Evolutionary conservation across 306 rosid genomes (phyloP).

Genomic region (Fagus crenata): DNA sequence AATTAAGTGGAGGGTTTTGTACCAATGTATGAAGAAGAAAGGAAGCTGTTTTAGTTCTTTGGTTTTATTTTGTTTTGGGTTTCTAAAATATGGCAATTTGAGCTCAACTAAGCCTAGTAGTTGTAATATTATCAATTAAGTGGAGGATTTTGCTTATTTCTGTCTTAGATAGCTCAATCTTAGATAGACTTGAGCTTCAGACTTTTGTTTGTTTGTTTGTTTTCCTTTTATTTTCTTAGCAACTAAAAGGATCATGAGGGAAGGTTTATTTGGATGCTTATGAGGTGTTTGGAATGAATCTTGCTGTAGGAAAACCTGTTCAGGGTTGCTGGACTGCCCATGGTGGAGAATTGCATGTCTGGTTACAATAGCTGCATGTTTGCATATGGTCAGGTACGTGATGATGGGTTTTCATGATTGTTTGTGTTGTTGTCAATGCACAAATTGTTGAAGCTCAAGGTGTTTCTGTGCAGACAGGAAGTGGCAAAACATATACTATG

Average conservation of each 20-base stretch:
- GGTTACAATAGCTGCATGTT: constrained; percentile 98
- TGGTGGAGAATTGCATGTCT: constrained; percentile 97
- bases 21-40: background rate
- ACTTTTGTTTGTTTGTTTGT: background rate
- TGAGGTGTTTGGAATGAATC: constrained; percentile 6
- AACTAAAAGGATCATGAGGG: constrained; percentile 1
- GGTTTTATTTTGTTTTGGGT: constrained; percentile 8
- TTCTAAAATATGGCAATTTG: background rate
- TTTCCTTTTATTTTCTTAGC: background rate
- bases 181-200: background rate
- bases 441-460: constrained; percentile 29
- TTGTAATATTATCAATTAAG: background rate
- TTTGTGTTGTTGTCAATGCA: constrained; percentile 15
- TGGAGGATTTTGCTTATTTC: background rate
- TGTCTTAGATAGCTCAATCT: background rate
- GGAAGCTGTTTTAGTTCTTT: background rate
- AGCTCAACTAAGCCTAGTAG: background rate
- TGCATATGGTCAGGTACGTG: constrained; percentile 91
- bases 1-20: background rate
- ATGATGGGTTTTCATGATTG: constrained; percentile 1
- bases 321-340: constrained; percentile 83
- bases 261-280: constrained; percentile 21
- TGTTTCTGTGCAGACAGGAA: constrained; percentile 74
- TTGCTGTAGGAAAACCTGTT: constrained; percentile 73
- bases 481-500: constrained; percentile 98